Percentiles rank a stretch among this genome's conserved stretches.
Conservation (phyloP, 768 basidiomycete genomes). For the Scleroderma citrinum region DNA sequence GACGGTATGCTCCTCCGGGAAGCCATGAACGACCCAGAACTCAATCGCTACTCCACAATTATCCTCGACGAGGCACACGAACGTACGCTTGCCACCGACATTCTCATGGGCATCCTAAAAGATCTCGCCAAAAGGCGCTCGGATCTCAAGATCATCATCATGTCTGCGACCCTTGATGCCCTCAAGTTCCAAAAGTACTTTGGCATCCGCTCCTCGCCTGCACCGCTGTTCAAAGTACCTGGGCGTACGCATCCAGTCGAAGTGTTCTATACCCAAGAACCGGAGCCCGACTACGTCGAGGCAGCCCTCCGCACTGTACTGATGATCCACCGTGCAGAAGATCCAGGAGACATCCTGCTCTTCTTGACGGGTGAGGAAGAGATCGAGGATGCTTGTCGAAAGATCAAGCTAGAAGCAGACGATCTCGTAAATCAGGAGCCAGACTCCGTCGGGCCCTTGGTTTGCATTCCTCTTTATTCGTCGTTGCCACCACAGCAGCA, state of each 20-base stretch:
- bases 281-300: constrained; percentile 94
- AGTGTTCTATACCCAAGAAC: constrained; percentile 88
- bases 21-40: constrained; percentile 92
- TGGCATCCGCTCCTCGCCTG: constrained; percentile 40
- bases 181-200: constrained; percentile 98
- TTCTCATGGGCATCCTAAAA: constrained; percentile 96
- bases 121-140: constrained; percentile 67
- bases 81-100: constrained; percentile 94
- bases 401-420: constrained; percentile 88
- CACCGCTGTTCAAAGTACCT: constrained; percentile 86
- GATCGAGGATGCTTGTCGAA: constrained; percentile 93
- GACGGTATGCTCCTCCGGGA: constrained; percentile 99
- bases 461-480: constrained; percentile 92
- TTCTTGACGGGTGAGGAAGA: constrained; percentile 99
- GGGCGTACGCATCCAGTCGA: constrained; percentile 95
- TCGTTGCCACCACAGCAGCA: constrained; percentile 92
- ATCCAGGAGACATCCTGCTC: constrained; percentile 84
- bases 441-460: constrained; percentile 74
- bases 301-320: constrained; percentile 93
- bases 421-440: constrained; percentile 68
- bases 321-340: constrained; percentile 96
- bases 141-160: constrained; percentile 96
- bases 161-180: constrained; percentile 97
- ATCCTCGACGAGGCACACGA: constrained; percentile 99
- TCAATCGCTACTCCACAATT: constrained; percentile 91